A percentile compares a stretch with the other conserved stretches of the same genome.
Conservation (phyloP, 352 stramenopile genomes). For the Globisporangium apiculatum region DNA sequence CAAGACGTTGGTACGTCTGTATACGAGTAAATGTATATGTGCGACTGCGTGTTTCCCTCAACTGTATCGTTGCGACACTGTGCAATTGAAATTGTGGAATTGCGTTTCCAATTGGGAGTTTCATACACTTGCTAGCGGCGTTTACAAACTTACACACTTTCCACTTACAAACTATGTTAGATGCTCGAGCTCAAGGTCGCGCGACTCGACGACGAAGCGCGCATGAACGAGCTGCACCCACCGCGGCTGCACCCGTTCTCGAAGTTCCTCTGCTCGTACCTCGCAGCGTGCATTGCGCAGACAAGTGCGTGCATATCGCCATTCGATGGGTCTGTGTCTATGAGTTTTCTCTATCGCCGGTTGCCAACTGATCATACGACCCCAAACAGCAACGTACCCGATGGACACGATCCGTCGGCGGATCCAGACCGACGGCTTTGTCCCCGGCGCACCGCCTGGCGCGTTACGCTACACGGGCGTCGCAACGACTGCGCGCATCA, state of each 20-base stretch:
- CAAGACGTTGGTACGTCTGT: constrained; percentile 51
- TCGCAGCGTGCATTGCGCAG: constrained; percentile 78
- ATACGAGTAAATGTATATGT: not conserved
- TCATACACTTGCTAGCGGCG: no score
- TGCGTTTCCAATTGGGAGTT: no score
- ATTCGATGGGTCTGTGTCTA: constrained; percentile 1
- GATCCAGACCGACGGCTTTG: constrained; percentile 81
- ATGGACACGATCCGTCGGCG: constrained; percentile 81
- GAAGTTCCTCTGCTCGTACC: constrained; percentile 82
- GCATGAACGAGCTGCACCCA: constrained; percentile 7
- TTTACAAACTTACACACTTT: no score
- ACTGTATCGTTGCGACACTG: not conserved
- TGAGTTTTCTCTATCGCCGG: not conserved
- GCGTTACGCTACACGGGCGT: constrained; percentile 66
- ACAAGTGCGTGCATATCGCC: constrained; percentile 38
- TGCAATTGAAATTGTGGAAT: no score
- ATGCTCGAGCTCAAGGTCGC: constrained; percentile 42
- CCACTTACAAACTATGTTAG: constrained; percentile 8
- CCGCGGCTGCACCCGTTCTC: constrained; percentile 53
- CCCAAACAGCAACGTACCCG: constrained; percentile 62
- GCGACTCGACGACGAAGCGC: constrained; percentile 19
- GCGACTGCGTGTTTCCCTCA: not conserved
- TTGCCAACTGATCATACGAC: no score
- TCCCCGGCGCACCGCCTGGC: constrained; percentile 25
- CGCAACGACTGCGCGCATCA: constrained; percentile 54